Evolutionary conservation across 805 yeast genomes (phyloP).

Genomic region (Teunomyces funiuensis): DNA sequence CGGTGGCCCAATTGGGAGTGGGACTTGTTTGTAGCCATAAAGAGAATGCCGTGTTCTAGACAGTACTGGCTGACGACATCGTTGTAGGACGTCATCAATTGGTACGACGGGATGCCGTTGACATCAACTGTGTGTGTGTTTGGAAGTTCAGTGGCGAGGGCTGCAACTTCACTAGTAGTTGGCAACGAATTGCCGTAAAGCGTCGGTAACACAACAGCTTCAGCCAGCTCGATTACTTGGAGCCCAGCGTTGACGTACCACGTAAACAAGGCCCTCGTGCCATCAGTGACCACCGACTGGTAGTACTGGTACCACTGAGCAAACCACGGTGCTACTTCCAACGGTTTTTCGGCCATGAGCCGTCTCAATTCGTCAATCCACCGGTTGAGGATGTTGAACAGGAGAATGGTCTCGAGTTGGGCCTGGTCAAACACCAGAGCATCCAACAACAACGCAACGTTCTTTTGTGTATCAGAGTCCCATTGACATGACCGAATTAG

Average conservation of each 20-base stretch:
- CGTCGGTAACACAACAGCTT: constrained; percentile 12
- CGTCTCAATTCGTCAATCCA: constrained; percentile 24
- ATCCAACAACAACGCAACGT: not conserved
- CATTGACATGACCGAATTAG: constrained; percentile 1
- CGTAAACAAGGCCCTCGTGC: not conserved
- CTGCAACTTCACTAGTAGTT: not conserved
- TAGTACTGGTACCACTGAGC: not conserved
- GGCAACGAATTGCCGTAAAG: constrained; percentile 10
- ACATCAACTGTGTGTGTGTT: constrained; percentile 13
- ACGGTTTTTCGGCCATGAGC: not conserved
- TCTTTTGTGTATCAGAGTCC: not conserved
- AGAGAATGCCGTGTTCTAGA: constrained; percentile 43
- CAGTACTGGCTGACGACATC: constrained; percentile 70
- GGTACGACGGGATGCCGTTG: constrained; percentile 43
- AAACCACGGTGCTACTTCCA: constrained; percentile 2
- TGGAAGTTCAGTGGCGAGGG: not conserved
- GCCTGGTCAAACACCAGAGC: not conserved
- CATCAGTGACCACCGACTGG: not conserved
- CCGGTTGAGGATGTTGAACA: constrained; percentile 35
- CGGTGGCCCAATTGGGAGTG: constrained; percentile 42
- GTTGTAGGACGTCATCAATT: constrained; percentile 50
- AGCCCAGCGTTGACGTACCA: constrained; percentile 24
- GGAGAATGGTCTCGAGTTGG: constrained; percentile 23
- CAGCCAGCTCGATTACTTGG: constrained; percentile 5
- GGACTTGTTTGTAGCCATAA: constrained; percentile 33